Conservation (phyloP, 345 rosid genomes). For the Pugionium dolabratum region DNA sequence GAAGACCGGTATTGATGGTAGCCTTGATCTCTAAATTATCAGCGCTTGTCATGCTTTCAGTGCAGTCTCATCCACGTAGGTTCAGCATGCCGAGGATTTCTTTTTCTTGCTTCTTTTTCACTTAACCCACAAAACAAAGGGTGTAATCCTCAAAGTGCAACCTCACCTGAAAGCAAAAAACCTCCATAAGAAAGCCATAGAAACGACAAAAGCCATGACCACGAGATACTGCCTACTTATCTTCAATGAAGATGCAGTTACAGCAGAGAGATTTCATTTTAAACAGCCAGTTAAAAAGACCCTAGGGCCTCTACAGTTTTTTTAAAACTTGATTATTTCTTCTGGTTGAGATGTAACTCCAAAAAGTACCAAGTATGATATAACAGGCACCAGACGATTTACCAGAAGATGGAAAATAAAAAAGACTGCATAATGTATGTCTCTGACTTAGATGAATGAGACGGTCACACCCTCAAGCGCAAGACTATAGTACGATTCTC, state of each 20-base stretch:
- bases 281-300: background rate
- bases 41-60: slow-evolving; percentile 49
- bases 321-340: too few relatives aligned
- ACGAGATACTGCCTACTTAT: background rate
- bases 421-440: too few relatives aligned
- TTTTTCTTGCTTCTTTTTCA: background rate
- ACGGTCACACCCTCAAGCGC: background rate
- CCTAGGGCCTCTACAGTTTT: background rate
- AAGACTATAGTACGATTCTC: background rate
- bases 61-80: slow-evolving; percentile 40
- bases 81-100: background rate
- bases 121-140: background rate
- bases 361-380: too few relatives aligned
- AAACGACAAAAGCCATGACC: background rate
- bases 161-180: slow-evolving; percentile 19
- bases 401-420: too few relatives aligned
- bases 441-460: too few relatives aligned
- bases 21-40: slow-evolving; percentile 47
- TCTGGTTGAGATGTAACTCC: background rate
- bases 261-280: background rate
- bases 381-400: too few relatives aligned
- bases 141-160: slow-evolving; percentile 4
- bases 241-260: background rate
- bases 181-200: slow-evolving; percentile 14
- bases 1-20: slow-evolving; percentile 49